Percentiles rank a stretch among this genome's conserved stretches.
These are phyloP conservation scores for Vigna nakashimae DNA, from an alignment of 306 rosid species.

Conservation along the genomic window DNA sequence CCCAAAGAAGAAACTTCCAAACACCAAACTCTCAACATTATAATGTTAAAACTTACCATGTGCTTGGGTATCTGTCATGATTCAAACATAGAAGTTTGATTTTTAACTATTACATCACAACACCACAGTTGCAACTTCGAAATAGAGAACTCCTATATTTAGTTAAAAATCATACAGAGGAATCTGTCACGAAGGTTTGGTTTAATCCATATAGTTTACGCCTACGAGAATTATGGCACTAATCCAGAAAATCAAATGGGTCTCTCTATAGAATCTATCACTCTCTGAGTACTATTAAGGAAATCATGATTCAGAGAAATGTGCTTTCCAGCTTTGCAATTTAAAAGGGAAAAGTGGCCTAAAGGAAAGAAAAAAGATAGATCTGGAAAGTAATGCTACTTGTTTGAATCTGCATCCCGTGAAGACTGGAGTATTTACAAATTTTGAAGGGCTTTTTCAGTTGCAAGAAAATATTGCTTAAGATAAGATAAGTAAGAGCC, in stretches of 20 bases:
- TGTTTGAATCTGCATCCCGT: constrained; percentile 39
- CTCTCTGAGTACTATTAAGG: constrained; percentile 44
- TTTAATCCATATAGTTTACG: constrained; percentile 27
- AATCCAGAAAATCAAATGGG: constrained; percentile 34
- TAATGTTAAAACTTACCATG: constrained; percentile 32
- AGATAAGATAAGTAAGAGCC: constrained; percentile 1
- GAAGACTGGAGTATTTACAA: constrained; percentile 34
- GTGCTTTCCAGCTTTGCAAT: constrained; percentile 54
- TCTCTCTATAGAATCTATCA: constrained; percentile 28
- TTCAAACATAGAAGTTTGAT: neutral
- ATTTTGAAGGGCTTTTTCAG: constrained; percentile 37
- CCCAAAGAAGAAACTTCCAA: constrained; percentile 37
- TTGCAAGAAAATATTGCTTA: constrained; percentile 22
- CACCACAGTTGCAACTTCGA: neutral
- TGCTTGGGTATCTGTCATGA: constrained; percentile 34
- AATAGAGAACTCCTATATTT: constrained; percentile 17
- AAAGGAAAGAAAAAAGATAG: constrained; percentile 40
- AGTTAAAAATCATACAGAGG: neutral
- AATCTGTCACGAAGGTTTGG: neutral
- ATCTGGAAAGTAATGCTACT: constrained; percentile 31
- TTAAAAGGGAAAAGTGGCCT: constrained; percentile 42
- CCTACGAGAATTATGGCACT: constrained; percentile 34
- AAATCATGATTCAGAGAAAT: constrained; percentile 51
- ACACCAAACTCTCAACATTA: neutral
- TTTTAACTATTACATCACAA: constrained; percentile 30